Base-by-base conservation (phyloP, 768 basidiomycete genomes). In the Trametopsis cervina region DNA sequence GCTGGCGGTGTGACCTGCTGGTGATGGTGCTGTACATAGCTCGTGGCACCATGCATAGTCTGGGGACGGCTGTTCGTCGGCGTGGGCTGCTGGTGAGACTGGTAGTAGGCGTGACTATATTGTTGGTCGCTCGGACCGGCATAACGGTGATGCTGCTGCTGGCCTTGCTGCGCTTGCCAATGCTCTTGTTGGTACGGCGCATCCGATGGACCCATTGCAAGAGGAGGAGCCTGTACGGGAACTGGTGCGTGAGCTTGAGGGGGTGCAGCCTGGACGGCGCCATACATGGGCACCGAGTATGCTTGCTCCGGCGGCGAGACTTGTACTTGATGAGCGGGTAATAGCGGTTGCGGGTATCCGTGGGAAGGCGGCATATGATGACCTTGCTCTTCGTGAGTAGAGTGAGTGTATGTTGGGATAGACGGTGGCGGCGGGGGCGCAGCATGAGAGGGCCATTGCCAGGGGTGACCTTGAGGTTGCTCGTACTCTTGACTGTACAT, bases 361-460 rank as follows among this genome's bases (percentile, higher is more conserved):
- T 47, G 50, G 23, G 21, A 33, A 45, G 39, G 27, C 22, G 23
- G 27, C 1, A 44, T 51, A 23, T 29, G 61, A 29, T 40, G 54
- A 12, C 53, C 55, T n/a, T 57, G 67, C 18, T 51, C 63, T 1
- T 61, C 47, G 29, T 54, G 58, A 40, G 52, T 24, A 54, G 62
- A 17, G 46, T 54, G 7, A 55, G 54, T 11, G 25, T 49, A 26
- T 47, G 44, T 22, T 11, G 9, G 29, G 2, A 24, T 20, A 3
- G 40, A 20, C 2, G 15, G 11, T 21, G 42, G 42, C 18, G 40
- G 41, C 18, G 40, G 27, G 10, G 41, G 43, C 36, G 41, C 29
- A 18, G 43, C 33, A 44, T 46, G 38, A 3, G 26, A 20, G 9
- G 44, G 43, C 25, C 39, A 39, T 10, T 38, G 22, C 43, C 53